Conservation (phyloP, 139 green algal genomes). For the Picochlorum sp. region DNA sequence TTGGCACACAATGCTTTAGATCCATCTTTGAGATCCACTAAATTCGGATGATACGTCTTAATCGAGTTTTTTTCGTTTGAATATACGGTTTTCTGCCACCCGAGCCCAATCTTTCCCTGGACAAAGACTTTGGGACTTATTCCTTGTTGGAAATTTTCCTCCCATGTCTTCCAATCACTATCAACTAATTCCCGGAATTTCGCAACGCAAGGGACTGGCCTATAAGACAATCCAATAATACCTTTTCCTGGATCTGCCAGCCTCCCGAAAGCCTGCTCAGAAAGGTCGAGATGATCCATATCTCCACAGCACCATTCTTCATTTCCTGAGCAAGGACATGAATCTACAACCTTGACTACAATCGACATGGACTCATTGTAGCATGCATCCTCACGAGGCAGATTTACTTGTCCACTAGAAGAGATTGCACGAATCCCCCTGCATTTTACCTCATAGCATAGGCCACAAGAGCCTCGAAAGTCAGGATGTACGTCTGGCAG, state of each 20-base stretch:
- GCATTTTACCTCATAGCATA: conserved; percentile 25
- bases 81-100: conserved; percentile 25
- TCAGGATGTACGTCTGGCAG: conserved; percentile 11
- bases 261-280: background rate
- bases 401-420: conserved; percentile 3
- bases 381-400: conserved; percentile 13
- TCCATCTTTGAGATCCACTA: background rate
- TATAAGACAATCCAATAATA: conserved; percentile 23
- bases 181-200: background rate
- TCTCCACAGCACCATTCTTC: conserved; percentile 10
- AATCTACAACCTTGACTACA: conserved; percentile 23
- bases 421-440: background rate
- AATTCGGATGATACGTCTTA: conserved; percentile 10
- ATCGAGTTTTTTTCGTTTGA: conserved; percentile 9
- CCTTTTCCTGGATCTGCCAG: conserved; percentile 11
- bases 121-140: conserved; percentile 15
- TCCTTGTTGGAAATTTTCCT: conserved; percentile 3
- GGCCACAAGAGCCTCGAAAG: background rate
- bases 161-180: background rate
- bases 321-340: conserved; percentile 18
- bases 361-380: conserved; percentile 8
- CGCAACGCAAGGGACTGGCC: conserved; percentile 9
- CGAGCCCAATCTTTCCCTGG: conserved; percentile 11
- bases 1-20: conserved; percentile 16
- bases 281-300: conserved; percentile 3